Evolutionary conservation across 441 rosid genomes (phyloP).

Genomic region (Croton laevigatus): DNA sequence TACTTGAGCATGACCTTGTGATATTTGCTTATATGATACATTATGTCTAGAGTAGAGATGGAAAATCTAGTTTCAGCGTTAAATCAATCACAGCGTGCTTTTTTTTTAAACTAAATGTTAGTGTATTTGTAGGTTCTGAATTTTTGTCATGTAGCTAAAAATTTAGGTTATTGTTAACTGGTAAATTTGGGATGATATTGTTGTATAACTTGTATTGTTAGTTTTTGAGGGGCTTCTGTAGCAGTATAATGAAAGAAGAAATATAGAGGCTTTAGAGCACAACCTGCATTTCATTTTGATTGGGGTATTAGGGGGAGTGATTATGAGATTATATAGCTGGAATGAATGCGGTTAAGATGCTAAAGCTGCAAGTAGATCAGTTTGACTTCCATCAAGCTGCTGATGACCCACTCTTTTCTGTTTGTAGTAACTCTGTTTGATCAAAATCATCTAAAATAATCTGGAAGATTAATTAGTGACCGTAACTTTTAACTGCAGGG

Average conservation of each 20-base stretch:
- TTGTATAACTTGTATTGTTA: not conserved
- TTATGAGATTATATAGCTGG: conserved; percentile 12
- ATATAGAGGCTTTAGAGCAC: conserved; percentile 16
- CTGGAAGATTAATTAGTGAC: conserved; percentile 31
- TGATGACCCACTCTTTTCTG: conserved; percentile 13
- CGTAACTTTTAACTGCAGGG: conserved; percentile 51
- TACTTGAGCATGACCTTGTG: not conserved
- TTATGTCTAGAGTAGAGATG: not conserved
- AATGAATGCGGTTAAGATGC: conserved; percentile 19
- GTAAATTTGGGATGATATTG: not conserved
- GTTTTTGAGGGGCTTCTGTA: conserved; percentile 11
- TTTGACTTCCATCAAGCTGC: conserved; percentile 20
- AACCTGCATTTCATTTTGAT: conserved; percentile 6
- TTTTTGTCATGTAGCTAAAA: not conserved
- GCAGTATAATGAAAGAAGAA: not conserved
- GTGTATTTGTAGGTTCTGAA: conserved; percentile 3
- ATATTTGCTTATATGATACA: not conserved
- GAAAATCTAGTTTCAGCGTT: not conserved
- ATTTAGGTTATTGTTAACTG: conserved; percentile 8
- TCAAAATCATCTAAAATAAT: conserved; percentile 32
- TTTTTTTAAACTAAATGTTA: not conserved
- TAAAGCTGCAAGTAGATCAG: conserved; percentile 14
- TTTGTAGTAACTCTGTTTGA: conserved; percentile 25
- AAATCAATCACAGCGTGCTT: not conserved
- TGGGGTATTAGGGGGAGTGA: conserved; percentile 3